A percentile compares a stretch with the other conserved stretches of the same genome.
These are phyloP conservation scores for Rhizopus stolonifer DNA, from an alignment of 371 early-diverging fungal species.

Conservation along the genomic window DNA sequence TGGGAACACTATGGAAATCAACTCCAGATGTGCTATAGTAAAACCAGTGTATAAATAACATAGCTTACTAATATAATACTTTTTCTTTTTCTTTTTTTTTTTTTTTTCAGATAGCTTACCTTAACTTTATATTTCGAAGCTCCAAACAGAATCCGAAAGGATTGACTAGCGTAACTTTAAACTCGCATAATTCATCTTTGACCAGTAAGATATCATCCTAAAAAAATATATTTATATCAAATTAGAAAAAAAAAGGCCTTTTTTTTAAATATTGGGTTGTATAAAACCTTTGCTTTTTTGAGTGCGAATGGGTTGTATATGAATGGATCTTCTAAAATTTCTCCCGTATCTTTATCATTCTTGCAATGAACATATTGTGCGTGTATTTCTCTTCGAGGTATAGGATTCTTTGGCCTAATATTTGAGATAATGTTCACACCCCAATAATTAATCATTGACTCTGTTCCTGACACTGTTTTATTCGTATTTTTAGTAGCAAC, in stretches of 20 bases:
- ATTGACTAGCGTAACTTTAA: slow-evolving; percentile 71
- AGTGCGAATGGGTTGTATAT: slow-evolving; percentile 77
- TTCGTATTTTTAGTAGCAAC: slow-evolving; percentile 13
- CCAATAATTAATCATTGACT: slow-evolving; percentile 44
- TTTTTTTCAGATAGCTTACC: too few relatives aligned
- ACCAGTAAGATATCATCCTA: slow-evolving; percentile 48
- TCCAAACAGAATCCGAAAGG: slow-evolving; percentile 83
- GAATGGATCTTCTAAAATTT: slow-evolving; percentile 54
- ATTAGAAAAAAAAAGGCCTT: not conserved
- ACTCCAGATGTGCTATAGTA: slow-evolving; percentile 58
- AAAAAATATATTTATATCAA: slow-evolving; percentile 25
- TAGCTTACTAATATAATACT: too few relatives aligned
- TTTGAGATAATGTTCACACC: slow-evolving; percentile 47
- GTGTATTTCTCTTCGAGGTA: slow-evolving; percentile 41
- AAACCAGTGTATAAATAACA: not conserved
- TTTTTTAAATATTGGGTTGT: too few relatives aligned
- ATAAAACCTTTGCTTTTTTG: slow-evolving; percentile 42
- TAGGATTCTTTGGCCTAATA: slow-evolving; percentile 36
- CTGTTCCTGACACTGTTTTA: not conserved
- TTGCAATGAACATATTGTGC: slow-evolving; percentile 17
- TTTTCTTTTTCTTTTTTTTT: too few relatives aligned
- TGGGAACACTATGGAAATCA: slow-evolving; percentile 57
- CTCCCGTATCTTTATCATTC: not conserved
- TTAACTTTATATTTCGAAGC: slow-evolving; percentile 61
- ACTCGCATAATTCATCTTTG: slow-evolving; percentile 66